A percentile compares a stretch with the other conserved stretches of the same genome.
phyloP scores from a whole-genome alignment of 2,329 filamentous ascomycete species.

The Trichoderma aggressivum region DNA sequence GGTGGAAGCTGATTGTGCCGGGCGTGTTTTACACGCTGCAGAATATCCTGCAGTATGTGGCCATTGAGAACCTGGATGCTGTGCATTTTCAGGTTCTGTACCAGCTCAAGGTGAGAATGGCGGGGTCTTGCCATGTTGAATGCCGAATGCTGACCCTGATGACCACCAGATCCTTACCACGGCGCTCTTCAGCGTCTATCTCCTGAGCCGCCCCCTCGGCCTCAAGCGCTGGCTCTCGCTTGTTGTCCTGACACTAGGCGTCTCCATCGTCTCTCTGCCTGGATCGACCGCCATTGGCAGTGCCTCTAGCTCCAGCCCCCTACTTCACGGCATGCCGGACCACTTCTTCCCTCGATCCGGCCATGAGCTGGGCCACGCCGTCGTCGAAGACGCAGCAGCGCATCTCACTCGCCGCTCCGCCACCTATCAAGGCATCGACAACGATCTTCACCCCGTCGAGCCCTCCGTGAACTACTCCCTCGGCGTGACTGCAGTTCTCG shows the following conservation, averaged over 20 bases:
- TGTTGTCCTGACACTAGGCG: slow-evolving; percentile 73
- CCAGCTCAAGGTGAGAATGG: slow-evolving; percentile 69
- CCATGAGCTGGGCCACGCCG: slow-evolving; percentile 65
- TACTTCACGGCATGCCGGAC: slow-evolving; percentile 61
- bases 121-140: not conserved
- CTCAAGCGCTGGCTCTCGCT: slow-evolving; percentile 76
- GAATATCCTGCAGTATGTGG: slow-evolving; percentile 91
- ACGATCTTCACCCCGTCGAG: slow-evolving; percentile 49
- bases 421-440: slow-evolving; percentile 83
- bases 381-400: slow-evolving; percentile 24
- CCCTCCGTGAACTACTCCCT: slow-evolving; percentile 70
- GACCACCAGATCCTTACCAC: slow-evolving; percentile 71
- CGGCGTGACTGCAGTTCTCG: slow-evolving; percentile 73
- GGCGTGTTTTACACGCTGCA: slow-evolving; percentile 86
- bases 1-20: slow-evolving; percentile 91
- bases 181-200: slow-evolving; percentile 76
- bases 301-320: slow-evolving; percentile 43
- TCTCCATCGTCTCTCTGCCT: slow-evolving; percentile 81
- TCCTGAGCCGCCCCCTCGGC: slow-evolving; percentile 70
- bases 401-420: slow-evolving; percentile 65
- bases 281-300: slow-evolving; percentile 43
- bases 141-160: not conserved
- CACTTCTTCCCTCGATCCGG: slow-evolving; percentile 76
- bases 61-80: slow-evolving; percentile 84
- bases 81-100: slow-evolving; percentile 92